A percentile compares a stretch with the other conserved stretches of the same genome.
Conservation (phyloP, 176 grass and related monocot genomes). For the Phyllostachys edulis region DNA sequence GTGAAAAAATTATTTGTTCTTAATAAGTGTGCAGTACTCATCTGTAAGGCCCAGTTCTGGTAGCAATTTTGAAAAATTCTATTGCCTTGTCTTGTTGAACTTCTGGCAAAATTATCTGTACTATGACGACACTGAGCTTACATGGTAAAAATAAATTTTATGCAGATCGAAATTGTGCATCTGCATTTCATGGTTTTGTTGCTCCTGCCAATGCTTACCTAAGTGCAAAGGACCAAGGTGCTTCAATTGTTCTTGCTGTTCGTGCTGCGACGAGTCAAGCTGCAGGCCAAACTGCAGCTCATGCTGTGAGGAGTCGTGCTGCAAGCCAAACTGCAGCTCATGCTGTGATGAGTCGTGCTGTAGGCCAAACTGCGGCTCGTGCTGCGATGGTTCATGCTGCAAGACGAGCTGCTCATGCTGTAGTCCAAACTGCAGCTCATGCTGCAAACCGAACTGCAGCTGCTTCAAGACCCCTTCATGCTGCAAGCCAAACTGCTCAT, state of each 20-base stretch:
- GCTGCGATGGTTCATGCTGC: neutral
- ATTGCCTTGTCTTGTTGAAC: neutral
- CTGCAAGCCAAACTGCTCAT: slow-evolving; percentile 32
- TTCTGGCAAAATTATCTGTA: neutral
- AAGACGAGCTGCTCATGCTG: slow-evolving; percentile 9
- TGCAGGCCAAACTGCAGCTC: slow-evolving; percentile 11
- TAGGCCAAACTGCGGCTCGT: slow-evolving; percentile 2
- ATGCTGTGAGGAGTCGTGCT: slow-evolving; percentile 25
- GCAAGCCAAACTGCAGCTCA: slow-evolving; percentile 13
- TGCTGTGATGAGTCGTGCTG: slow-evolving; percentile 33
- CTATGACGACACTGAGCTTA: neutral
- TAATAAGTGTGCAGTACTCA: neutral
- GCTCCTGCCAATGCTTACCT: slow-evolving; percentile 43
- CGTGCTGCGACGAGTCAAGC: slow-evolving; percentile 23
- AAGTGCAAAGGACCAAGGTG: slow-evolving; percentile 29
- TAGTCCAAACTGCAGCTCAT: slow-evolving; percentile 2
- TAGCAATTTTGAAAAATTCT: neutral
- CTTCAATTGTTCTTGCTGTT: slow-evolving; percentile 42
- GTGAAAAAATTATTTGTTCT: neutral
- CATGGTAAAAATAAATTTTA: neutral
- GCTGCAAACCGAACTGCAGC: slow-evolving; percentile 16
- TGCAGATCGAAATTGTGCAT: slow-evolving; percentile 60
- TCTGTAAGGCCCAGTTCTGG: neutral
- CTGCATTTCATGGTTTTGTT: slow-evolving; percentile 59
- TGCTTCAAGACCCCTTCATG: slow-evolving; percentile 9